Conservation (phyloP, 2,329 filamentous ascomycete species). For the Ceratocystis colombiana region DNA sequence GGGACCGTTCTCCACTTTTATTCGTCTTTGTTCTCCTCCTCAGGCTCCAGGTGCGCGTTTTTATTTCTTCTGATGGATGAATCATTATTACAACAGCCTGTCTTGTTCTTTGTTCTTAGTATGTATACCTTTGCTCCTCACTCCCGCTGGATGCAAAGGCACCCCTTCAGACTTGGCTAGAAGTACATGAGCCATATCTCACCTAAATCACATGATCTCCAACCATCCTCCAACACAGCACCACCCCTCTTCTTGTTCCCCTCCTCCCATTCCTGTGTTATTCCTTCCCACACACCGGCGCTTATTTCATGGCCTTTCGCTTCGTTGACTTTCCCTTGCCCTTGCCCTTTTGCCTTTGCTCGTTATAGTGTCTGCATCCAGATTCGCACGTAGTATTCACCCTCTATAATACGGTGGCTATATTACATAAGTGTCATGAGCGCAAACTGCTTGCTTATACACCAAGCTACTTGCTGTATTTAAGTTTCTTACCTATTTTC, state of each 20-base stretch:
- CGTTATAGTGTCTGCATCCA: constrained; percentile 3
- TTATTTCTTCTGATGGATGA: background rate
- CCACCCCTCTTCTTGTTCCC: background rate
- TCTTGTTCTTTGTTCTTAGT: too few relatives aligned
- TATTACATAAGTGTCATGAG: background rate
- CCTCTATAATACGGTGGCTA: background rate
- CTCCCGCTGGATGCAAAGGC: too few relatives aligned
- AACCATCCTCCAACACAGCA: background rate
- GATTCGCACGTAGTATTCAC: background rate
- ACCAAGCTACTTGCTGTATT: too few relatives aligned
- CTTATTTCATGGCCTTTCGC: background rate
- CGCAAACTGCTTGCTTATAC: too few relatives aligned
- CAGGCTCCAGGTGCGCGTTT: background rate
- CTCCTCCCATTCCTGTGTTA: background rate
- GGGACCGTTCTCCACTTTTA: background rate
- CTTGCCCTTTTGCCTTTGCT: background rate
- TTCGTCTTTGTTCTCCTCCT: background rate
- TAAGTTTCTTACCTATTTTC: too few relatives aligned
- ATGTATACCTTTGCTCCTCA: too few relatives aligned
- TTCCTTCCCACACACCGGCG: background rate
- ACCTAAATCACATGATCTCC: too few relatives aligned
- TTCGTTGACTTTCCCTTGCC: background rate
- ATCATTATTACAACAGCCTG: too few relatives aligned
- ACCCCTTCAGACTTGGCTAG: too few relatives aligned
- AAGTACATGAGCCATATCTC: too few relatives aligned